Evolutionary conservation across 345 rosid species (phyloP).

Genomic region (Rhodamnia rubescens): DNA sequence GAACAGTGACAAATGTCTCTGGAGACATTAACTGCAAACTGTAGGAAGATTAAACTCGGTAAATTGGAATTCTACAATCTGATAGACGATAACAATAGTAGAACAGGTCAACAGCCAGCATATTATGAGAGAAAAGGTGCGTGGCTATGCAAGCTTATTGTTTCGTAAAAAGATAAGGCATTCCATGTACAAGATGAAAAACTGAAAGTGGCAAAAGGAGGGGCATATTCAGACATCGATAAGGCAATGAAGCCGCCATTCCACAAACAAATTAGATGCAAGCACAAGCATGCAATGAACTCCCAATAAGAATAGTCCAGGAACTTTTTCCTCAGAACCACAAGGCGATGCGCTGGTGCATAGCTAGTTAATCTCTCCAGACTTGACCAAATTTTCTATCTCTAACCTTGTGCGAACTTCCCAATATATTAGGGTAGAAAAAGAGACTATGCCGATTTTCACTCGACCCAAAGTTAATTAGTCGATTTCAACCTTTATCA

Average conservation of each 20-base stretch:
- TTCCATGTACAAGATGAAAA: background rate
- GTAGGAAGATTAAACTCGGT: background rate
- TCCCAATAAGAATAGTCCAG: background rate
- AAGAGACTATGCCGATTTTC: background rate
- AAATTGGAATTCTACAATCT: background rate
- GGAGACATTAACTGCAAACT: background rate
- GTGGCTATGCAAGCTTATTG: background rate
- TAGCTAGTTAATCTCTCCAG: background rate
- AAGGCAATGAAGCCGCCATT: background rate
- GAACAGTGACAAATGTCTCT: background rate
- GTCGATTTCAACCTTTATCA: background rate
- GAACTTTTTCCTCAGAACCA: background rate
- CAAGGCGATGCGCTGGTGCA: background rate
- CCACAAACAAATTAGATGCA: background rate
- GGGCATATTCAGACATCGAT: background rate
- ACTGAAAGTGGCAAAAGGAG: background rate
- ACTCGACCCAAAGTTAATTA: background rate
- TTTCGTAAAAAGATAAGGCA: background rate
- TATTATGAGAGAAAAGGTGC: background rate
- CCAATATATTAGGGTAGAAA: background rate
- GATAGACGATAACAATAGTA: background rate
- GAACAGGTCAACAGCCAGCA: background rate
- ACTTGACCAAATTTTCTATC: background rate
- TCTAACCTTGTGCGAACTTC: background rate
- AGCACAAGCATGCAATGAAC: background rate